A percentile compares a stretch with the other conserved stretches of the same genome.
These are phyloP conservation scores for Tricholomella constricta DNA, from an alignment of 768 basidiomycete genomes.

Conservation along the genomic window DNA sequence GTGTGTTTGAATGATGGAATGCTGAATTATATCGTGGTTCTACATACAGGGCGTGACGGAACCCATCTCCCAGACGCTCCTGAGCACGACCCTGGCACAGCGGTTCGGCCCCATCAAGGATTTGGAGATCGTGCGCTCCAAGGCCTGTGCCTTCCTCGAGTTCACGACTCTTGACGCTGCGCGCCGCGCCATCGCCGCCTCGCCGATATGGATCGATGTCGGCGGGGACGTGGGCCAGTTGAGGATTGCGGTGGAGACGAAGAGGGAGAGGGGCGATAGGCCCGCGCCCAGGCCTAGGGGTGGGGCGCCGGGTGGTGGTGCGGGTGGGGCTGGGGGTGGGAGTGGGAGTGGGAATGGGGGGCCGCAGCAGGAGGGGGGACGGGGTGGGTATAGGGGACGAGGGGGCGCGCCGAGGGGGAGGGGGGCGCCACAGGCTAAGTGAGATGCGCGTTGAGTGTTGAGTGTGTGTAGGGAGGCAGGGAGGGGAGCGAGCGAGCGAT, in stretches of 20 bases:
- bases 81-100: conserved; percentile 50
- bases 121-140: conserved; percentile 82
- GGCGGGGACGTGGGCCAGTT: conserved; percentile 53
- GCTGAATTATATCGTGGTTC: conserved; percentile 26
- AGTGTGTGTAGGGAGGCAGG: neutral
- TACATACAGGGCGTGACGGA: conserved; percentile 64
- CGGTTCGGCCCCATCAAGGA: conserved; percentile 87
- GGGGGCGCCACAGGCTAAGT: conserved; percentile 27
- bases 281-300: conserved; percentile 63
- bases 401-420: conserved; percentile 34
- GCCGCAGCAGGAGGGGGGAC: conserved; percentile 37
- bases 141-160: conserved; percentile 95
- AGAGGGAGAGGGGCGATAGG: conserved; percentile 90
- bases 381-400: conserved; percentile 22
- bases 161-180: conserved; percentile 78
- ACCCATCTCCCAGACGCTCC: conserved; percentile 50
- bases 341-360: conserved; percentile 20
- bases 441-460: neutral
- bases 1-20: too few species aligned
- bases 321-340: conserved; percentile 42
- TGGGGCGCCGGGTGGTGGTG: conserved; percentile 57
- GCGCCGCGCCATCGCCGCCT: conserved; percentile 77
- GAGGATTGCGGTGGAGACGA: conserved; percentile 80
- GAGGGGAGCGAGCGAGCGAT: neutral
- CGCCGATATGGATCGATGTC: conserved; percentile 74